phyloP scores from a whole-genome alignment of 768 basidiomycete species.

The Termitomyces sp. region DNA sequence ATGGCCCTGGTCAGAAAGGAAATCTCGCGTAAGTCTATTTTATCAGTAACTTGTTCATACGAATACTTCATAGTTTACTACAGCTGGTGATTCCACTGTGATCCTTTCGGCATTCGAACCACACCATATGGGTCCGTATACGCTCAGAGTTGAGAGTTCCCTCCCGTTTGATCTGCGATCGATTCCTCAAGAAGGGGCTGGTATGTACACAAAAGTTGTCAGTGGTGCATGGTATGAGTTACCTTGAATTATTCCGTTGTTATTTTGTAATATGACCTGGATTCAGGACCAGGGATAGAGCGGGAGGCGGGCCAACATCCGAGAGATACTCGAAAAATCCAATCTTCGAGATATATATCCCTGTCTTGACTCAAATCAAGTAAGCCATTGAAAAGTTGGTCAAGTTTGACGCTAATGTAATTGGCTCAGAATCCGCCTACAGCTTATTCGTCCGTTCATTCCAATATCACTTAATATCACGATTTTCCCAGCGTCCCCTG shows the following conservation, averaged over 20 bases:
- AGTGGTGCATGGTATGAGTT: constrained; percentile 66
- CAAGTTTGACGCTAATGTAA: neutral
- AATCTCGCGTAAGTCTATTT: constrained; percentile 41
- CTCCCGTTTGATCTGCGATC: constrained; percentile 52
- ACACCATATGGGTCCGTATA: constrained; percentile 57
- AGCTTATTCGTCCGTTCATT: constrained; percentile 42
- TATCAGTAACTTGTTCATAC: neutral
- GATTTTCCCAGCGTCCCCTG: constrained; percentile 35
- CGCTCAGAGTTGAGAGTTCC: constrained; percentile 58
- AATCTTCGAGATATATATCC: constrained; percentile 53
- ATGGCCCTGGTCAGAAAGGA: constrained; percentile 48
- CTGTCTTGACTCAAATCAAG: constrained; percentile 51
- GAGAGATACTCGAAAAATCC: constrained; percentile 67
- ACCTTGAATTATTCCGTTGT: neutral
- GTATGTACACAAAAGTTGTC: constrained; percentile 72
- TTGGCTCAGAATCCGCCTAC: constrained; percentile 57
- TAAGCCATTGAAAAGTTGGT: constrained; percentile 23
- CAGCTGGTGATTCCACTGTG: constrained; percentile 77
- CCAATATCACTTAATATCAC: constrained; percentile 55
- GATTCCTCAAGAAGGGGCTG: constrained; percentile 85
- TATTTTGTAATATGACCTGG: neutral
- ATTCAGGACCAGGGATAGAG: constrained; percentile 47
- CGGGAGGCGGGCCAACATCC: constrained; percentile 67
- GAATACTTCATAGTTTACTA: neutral
- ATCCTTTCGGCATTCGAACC: constrained; percentile 86